Conservation (phyloP, 2,329 filamentous ascomycete species). For the Clarireedia sp. region DNA sequence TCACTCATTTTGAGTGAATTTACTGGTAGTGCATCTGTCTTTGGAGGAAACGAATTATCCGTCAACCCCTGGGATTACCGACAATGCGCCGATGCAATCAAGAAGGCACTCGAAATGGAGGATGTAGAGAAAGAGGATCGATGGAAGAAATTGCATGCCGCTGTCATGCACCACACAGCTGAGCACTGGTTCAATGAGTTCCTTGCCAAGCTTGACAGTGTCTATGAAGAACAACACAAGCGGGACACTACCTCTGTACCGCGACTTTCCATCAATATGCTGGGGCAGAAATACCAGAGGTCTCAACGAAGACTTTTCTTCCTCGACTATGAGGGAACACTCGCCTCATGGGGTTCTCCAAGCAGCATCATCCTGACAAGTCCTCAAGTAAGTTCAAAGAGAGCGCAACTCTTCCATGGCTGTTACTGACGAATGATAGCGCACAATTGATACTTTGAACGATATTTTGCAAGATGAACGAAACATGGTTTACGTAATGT, state of each 20-base stretch:
- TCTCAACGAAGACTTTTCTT: slow-evolving; percentile 72
- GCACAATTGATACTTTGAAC: slow-evolving; percentile 73
- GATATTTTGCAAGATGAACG: slow-evolving; percentile 71
- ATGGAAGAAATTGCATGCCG: slow-evolving; percentile 65
- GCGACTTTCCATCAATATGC: slow-evolving; percentile 61
- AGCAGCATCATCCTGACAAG: slow-evolving; percentile 79
- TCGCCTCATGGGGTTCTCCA: slow-evolving; percentile 79
- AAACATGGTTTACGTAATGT: slow-evolving; percentile 93
- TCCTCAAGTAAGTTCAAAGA: slow-evolving; percentile 46
- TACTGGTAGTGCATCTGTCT: slow-evolving; percentile 82
- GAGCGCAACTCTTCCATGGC: too few species aligned
- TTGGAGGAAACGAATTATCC: slow-evolving; percentile 69
- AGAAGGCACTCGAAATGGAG: slow-evolving; percentile 72
- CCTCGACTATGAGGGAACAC: slow-evolving; percentile 86
- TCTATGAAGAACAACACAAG: slow-evolving; percentile 75
- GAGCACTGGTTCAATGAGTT: slow-evolving; percentile 80
- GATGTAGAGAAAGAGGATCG: slow-evolving; percentile 64
- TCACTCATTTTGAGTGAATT: slow-evolving; percentile 92
- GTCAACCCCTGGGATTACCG: slow-evolving; percentile 96
- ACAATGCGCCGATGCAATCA: slow-evolving; percentile 79
- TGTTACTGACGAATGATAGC: slow-evolving; percentile 36
- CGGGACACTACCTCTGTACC: slow-evolving; percentile 83
- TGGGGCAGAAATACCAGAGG: slow-evolving; percentile 58
- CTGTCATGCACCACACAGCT: slow-evolving; percentile 75
- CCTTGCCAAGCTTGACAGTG: slow-evolving; percentile 59